These are phyloP conservation scores for Ananas comosus DNA, from an alignment of 176 grass and related monocot species.

Conservation along the genomic window DNA sequence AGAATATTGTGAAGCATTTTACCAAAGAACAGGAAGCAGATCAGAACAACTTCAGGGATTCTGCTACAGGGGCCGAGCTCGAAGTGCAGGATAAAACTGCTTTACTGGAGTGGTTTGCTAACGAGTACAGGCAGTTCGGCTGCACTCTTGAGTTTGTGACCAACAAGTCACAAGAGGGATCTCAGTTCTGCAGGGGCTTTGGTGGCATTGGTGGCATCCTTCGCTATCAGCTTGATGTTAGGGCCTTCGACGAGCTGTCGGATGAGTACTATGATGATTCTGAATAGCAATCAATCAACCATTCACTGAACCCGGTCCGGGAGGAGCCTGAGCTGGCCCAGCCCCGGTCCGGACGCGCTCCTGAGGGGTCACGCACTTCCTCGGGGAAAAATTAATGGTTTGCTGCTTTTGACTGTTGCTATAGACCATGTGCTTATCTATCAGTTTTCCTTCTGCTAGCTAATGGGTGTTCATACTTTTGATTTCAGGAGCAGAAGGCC, in stretches of 20 bases:
- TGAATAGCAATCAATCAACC: slow-evolving; percentile 33
- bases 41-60: slow-evolving; percentile 22
- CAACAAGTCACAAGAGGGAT: slow-evolving; percentile 23
- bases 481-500: background rate
- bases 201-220: slow-evolving; percentile 31
- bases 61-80: slow-evolving; percentile 12
- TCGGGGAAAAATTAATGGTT: slow-evolving; percentile 18
- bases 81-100: slow-evolving; percentile 17
- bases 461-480: background rate
- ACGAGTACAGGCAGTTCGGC: slow-evolving; percentile 21
- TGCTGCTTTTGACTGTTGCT: background rate
- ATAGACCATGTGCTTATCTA: background rate
- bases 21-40: slow-evolving; percentile 27
- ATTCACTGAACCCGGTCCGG: slow-evolving; percentile 17
- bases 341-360: slow-evolving; percentile 3
- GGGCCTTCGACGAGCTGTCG: slow-evolving; percentile 17
- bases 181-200: slow-evolving; percentile 24
- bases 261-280: slow-evolving; percentile 24
- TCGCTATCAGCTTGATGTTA: slow-evolving; percentile 20
- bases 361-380: slow-evolving; percentile 15
- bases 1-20: slow-evolving; percentile 9
- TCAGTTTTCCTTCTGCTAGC: background rate
- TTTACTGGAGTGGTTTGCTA: slow-evolving; percentile 24
- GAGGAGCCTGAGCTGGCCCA: slow-evolving; percentile 26
- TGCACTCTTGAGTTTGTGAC: slow-evolving; percentile 26